Base-by-base conservation (phyloP, 78 protist species). In the Dictyostelium firmibasis region DNA sequence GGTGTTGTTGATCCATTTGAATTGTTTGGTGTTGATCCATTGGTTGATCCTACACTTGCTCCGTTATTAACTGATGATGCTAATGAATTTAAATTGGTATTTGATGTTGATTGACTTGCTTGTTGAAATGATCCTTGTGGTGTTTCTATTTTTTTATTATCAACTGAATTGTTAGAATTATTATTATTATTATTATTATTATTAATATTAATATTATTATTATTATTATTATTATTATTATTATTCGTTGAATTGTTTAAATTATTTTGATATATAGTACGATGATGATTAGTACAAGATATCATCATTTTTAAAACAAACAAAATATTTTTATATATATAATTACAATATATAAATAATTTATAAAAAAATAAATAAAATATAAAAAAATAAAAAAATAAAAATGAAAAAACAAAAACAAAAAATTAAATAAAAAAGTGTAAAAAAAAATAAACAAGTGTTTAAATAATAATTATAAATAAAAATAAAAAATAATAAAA, bases 201-300 rank as follows among this genome's bases (percentile, higher is more conserved):
- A n/a, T n/a, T n/a, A n/a, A n/a, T n/a, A n/a, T n/a, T n/a, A n/a
- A n/a, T n/a, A n/a, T n/a, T n/a, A n/a, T n/a, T n/a, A n/a, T n/a
- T n/a, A n/a, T n/a, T n/a, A n/a, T n/a, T n/a, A n/a, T n/a, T n/a
- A 43, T 77, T 77, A 11, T 41, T 41, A 29, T 20, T 3, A 33
- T 72, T 72, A 31, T 27, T 29, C 4, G 27, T 13, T 72, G 79
- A 33, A 38, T 36, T 38, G 23, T 36, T 41, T n/a, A 38, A 18
- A 38, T 77, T 77, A 76, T 43, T 41, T 47, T 20, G 64, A 82
- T 57, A 57, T 5, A 82, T 16, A 47, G 29, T 82, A 84, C 89
- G 89, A 67, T 82, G 86, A 82, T 82, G 86, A 82, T 82, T 82
- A 82, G 89, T 53, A 67, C 50, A 67, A 18, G 89, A 84, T 84